Base-by-base conservation (phyloP, 2,329 filamentous ascomycete genomes). In the Paramyrothecium sp. region DNA sequence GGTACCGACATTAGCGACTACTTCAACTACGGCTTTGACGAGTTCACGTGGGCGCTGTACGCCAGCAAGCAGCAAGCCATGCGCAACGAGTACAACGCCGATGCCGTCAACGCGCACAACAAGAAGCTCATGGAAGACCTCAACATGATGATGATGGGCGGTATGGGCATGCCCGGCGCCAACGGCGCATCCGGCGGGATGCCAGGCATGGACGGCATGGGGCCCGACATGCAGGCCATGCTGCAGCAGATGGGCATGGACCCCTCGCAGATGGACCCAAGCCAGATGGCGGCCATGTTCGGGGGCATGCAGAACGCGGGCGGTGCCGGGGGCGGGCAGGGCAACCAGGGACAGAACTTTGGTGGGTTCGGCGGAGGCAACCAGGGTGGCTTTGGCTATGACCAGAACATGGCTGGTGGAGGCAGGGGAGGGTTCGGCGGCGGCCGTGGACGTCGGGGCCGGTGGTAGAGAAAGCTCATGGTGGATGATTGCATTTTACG, bases 21-120 rank as follows among this genome's bases (percentile, higher is more conserved):
- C 77, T 98, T 98, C 84, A 98, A 98, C 79, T 98, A 98, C 75
- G 94, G 94, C 58, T 98, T 98, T 70, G 94, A 98, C 75, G 94
- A 98, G 74, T 98, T 97, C 74, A 97, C 93, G 1, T 99, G 95
- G 95, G 90, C 93, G 7, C 85, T 93, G 55, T 99, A 99, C 72
- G 92, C 93, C 33, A 81, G 92, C 58, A 96, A 96, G 69, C 95
- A 98, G 72, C 88, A 95, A 63, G 81, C 80, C 22, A 81, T 97
- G 67, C 85, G 90, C 19, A 86, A 86, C 63, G 91, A 94, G 65
- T 91, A 92, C 64, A 85, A 85, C 57, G 86, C 89, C 51, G 85
- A 88, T 48, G 79, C 80, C 48, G 81, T 88, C 54, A 82, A 84
- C 20, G 77, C 79, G 55, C 86, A 82, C 62, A 85, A 85, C 65